These are phyloP conservation scores for Oryza officinalis DNA, from an alignment of 176 grass and related monocot species.

Conservation along the genomic window DNA sequence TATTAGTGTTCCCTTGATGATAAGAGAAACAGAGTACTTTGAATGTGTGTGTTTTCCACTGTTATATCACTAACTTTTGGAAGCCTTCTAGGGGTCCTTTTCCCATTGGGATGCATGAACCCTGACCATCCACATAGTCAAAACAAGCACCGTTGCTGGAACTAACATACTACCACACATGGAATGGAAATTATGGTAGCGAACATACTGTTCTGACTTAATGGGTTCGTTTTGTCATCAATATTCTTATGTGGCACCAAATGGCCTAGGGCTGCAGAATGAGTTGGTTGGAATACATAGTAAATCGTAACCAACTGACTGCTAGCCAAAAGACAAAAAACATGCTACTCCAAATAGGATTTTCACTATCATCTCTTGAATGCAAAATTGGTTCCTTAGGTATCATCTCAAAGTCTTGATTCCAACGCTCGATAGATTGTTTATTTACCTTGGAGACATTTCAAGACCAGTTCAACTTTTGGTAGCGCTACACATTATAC, in stretches of 20 bases:
- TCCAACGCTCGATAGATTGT: neutral
- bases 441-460: neutral
- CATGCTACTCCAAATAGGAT: neutral
- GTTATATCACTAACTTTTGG: no score
- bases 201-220: neutral
- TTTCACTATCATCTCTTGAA: neutral
- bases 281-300: neutral
- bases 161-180: neutral
- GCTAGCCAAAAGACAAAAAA: neutral
- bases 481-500: neutral
- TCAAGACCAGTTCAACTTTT: neutral
- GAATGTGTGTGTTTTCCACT: no score
- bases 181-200: neutral
- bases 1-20: no score
- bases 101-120: neutral
- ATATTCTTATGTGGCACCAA: no score
- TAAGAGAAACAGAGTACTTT: no score
- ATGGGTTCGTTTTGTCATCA: neutral
- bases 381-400: neutral
- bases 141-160: neutral
- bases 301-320: neutral
- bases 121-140: neutral
- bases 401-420: neutral
- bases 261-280: no score
- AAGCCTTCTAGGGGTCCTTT: neutral